Conservation (phyloP, 2,329 filamentous ascomycete species). For the Aspergillus sclerotialis region DNA sequence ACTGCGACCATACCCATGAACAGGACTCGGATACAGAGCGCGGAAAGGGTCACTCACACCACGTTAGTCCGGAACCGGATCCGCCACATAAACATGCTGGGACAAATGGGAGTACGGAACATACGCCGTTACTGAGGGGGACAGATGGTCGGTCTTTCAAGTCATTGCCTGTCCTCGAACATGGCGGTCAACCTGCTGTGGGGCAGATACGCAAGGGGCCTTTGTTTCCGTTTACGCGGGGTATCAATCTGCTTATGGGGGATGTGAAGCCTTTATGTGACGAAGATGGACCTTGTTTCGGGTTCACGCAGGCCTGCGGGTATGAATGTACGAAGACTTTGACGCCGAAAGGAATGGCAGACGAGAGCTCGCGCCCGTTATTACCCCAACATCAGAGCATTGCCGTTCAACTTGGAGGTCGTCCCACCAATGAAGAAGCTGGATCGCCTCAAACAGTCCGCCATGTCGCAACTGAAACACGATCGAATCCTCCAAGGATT, state of each 20-base stretch:
- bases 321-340: slow-evolving; percentile 51
- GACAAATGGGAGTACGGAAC: slow-evolving; percentile 16
- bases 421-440: slow-evolving; percentile 2
- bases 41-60: slow-evolving; percentile 11
- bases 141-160: slow-evolving; percentile 10
- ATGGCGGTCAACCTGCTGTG: slow-evolving; percentile 8
- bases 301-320: slow-evolving; percentile 56
- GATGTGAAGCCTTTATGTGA: slow-evolving; percentile 48
- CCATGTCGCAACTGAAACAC: background rate
- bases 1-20: slow-evolving; percentile 42
- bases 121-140: slow-evolving; percentile 22
- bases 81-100: slow-evolving; percentile 1
- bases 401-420: slow-evolving; percentile 11
- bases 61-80: background rate
- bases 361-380: slow-evolving; percentile 11
- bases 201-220: slow-evolving; percentile 21
- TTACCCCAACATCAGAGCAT: slow-evolving; percentile 12
- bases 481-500: background rate
- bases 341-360: slow-evolving; percentile 6
- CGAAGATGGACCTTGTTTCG: slow-evolving; percentile 53
- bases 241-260: slow-evolving; percentile 44
- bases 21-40: slow-evolving; percentile 29
- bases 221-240: slow-evolving; percentile 27
- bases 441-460: background rate
- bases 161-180: slow-evolving; percentile 14